These are phyloP conservation scores for Quaeritorhiza haematococci DNA, from an alignment of 371 early-diverging fungal species.

Conservation along the genomic window DNA sequence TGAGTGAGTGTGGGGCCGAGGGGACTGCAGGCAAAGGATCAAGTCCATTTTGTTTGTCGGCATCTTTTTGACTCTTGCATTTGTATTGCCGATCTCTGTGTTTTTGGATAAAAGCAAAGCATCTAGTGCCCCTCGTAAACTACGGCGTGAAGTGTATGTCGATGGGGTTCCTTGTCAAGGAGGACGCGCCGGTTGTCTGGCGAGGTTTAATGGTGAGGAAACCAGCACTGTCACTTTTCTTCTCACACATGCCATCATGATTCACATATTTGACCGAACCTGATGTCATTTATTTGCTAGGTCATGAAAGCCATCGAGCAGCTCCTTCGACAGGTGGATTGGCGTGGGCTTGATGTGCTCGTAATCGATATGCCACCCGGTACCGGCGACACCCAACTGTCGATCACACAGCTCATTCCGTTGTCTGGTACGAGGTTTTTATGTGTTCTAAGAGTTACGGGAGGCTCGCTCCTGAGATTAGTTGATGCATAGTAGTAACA, in stretches of 20 bases:
- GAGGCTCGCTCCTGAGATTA: not conserved
- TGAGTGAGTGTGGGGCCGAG: not conserved
- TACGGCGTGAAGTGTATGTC: constrained; percentile 88
- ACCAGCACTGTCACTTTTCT: too few relatives aligned
- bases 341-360: constrained; percentile 71
- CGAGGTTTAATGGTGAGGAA: constrained; percentile 81
- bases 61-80: not conserved
- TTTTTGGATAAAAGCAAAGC: constrained; percentile 49
- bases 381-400: constrained; percentile 84
- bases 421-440: constrained; percentile 53
- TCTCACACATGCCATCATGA: not conserved
- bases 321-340: constrained; percentile 76
- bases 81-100: constrained; percentile 3
- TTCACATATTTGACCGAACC: constrained; percentile 1
- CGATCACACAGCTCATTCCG: constrained; percentile 74
- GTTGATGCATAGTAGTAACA: not conserved
- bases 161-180: constrained; percentile 80
- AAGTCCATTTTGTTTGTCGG: not conserved
- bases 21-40: too few relatives aligned
- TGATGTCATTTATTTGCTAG: constrained; percentile 21
- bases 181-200: constrained; percentile 82
- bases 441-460: not conserved
- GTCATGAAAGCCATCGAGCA: constrained; percentile 91
- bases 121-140: constrained; percentile 65
- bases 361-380: constrained; percentile 93